These are phyloP conservation scores for Pseudocercospora macadamiae DNA, from an alignment of 2,329 filamentous ascomycete species.

Conservation along the genomic window DNA sequence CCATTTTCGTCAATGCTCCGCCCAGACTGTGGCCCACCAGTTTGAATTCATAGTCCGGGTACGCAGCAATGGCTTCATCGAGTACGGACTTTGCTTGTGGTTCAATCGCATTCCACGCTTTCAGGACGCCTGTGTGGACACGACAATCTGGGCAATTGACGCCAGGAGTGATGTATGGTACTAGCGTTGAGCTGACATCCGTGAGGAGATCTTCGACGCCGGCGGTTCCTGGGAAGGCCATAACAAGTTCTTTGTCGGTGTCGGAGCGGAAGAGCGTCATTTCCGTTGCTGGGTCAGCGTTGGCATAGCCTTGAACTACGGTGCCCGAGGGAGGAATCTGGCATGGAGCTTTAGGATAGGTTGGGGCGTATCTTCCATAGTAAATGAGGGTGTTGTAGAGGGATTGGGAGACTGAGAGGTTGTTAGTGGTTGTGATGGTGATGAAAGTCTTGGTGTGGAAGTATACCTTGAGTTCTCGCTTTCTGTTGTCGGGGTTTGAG, in stretches of 20 bases:
- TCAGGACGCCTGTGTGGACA: slow-evolving; percentile 14
- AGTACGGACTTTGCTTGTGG: neutral
- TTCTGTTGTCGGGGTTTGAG: neutral
- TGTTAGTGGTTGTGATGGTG: neutral
- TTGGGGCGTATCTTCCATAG: slow-evolving; percentile 12
- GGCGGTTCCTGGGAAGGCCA: slow-evolving; percentile 19
- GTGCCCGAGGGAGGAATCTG: slow-evolving; percentile 10
- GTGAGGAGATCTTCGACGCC: slow-evolving; percentile 13
- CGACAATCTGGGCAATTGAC: slow-evolving; percentile 13
- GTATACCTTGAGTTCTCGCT: neutral
- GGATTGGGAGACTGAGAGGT: slow-evolving; percentile 4
- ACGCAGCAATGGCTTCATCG: neutral
- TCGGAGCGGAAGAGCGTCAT: slow-evolving; percentile 20
- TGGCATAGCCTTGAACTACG: slow-evolving; percentile 16
- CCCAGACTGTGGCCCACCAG: slow-evolving; percentile 16
- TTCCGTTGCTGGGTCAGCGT: slow-evolving; percentile 11
- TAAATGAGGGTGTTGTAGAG: slow-evolving; percentile 16
- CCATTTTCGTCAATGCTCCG: slow-evolving; percentile 11
- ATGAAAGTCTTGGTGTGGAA: neutral
- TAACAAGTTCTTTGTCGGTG: slow-evolving; percentile 11
- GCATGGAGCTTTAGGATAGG: slow-evolving; percentile 9
- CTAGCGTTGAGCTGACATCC: slow-evolving; percentile 6
- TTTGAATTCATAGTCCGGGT: slow-evolving; percentile 17
- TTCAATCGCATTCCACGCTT: slow-evolving; percentile 7
- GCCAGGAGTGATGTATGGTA: slow-evolving; percentile 12